Conservation (phyloP, 495 filamentous ascomycete species). For the Neurospora sp. region DNA sequence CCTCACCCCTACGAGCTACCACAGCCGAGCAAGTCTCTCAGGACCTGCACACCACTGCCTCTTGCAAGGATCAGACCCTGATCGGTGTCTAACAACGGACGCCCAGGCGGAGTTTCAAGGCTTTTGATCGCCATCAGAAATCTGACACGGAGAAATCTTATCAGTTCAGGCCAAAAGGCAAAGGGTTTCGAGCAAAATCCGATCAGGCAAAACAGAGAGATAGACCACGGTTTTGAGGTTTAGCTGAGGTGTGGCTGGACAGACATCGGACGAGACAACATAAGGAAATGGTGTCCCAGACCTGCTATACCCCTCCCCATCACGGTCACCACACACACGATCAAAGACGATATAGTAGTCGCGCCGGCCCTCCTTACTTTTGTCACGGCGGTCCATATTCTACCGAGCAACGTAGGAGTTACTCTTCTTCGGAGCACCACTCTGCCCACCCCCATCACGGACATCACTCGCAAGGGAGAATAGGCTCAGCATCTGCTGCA, state of each 20-base stretch:
- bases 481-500: background rate
- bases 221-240: background rate
- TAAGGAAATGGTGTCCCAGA: conserved; percentile 31
- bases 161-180: background rate
- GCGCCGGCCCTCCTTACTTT: conserved; percentile 25
- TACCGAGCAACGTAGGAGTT: conserved; percentile 5
- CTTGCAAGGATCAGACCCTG: conserved; percentile 9
- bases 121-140: background rate
- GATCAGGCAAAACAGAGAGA: background rate
- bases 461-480: background rate
- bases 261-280: background rate
- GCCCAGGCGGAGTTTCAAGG: background rate
- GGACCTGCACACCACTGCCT: background rate
- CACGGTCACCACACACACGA: conserved; percentile 9
- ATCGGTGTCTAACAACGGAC: conserved; percentile 4
- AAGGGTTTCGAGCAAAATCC: background rate
- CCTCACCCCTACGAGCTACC: background rate
- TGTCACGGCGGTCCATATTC: conserved; percentile 24
- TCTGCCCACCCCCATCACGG: background rate
- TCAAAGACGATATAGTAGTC: conserved; percentile 30
- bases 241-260: conserved; percentile 8
- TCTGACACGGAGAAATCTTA: background rate
- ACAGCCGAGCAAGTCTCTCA: background rate
- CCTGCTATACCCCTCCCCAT: conserved; percentile 20
- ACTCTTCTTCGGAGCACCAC: background rate